Evolutionary conservation across 257 asterid species (phyloP), one percentile per base, ranked within the genome.

Genomic region (Paulownia fortunei): DNA sequence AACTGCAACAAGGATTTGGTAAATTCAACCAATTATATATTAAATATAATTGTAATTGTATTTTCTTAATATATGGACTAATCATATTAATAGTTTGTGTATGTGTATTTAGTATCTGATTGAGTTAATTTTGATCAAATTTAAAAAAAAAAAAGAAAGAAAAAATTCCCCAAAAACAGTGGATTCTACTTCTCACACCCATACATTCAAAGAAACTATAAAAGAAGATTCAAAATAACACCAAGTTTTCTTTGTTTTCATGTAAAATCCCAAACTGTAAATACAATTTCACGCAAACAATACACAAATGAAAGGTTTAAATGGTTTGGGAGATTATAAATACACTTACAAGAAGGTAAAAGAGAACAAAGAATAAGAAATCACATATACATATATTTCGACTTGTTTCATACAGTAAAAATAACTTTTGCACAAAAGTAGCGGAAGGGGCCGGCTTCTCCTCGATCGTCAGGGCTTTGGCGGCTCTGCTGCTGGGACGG

Each of bases 391-490:
- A 80, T 61, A 74, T 60, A 68, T 30, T 13, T 67, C 44, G 21
- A 24, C 71, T 21, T 21, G 44, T 77, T 60, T 44, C 66, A 7
- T 42, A 67, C 76, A 60, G 64, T 62, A 60, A 62, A 70, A 18
- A 44, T 55, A 13, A 34, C 21, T 52, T 59, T 47, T 74, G 34
- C 74, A 73, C 47, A 66, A 18, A 56, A 16, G 36, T 58, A 46
- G 60, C 56, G 6, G 23, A 15, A 1, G 69, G 23, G 5, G 19
- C n/a, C 21, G 26, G 3, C 24, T 54, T 24, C 70, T 64, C 42
- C 34, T 13, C 6, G 16, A n/a, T 69, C 76, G 34, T 84, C 85
- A 86, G 60, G 88, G 87, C 84, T 87, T 89, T 15, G 87, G 61
- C 49, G 89, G 82, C 84, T 84, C 89, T 1, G 86, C 83, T 11